Evolutionary conservation across 805 yeast species (phyloP), one percentile per base, ranked within the genome.

Genomic region (Metschnikowia orientalis): DNA sequence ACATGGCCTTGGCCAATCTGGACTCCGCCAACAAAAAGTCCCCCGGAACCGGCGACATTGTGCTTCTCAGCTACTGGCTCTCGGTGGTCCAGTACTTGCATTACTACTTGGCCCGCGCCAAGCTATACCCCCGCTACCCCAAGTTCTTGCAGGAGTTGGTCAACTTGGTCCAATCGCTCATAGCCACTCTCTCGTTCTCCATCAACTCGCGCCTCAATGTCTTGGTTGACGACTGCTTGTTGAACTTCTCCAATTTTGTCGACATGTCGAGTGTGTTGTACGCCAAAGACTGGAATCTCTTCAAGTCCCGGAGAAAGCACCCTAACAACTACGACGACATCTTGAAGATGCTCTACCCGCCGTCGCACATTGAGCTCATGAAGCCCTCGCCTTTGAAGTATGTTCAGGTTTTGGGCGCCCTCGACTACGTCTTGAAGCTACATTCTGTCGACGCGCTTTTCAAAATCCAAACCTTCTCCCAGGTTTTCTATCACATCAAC

Each of bases 371-470:
- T 28, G 82, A 84, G 37, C 81, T 86, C 51, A 78, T 83, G 71
- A 79, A 77, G 52, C 95, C 96, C 3, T 86, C 97, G 0, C 98
- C 98, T 0, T 66, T 89, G 33, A 79, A 77, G 45, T 71, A 89
- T 33, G 77, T 89, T 16, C 95, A 92, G 48, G 81, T 89, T 1
- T 69, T 92, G 38, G 94, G 95, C 18, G 95, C 97, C 0, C 67
- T 94, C 33, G 70, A 87, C 26, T 87, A 89, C 49, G 90, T 92
- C 3, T 67, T 89, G 49, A 87, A 83, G 35, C 60, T 90, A 23
- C 94, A 84, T 55, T 75, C 80, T 43, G 83, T 87, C 6, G 90
- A 84, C 51, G 83, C 87, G 6, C 63, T 85, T 13, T 65, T 86
- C n/a, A 75, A 76, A 35, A 80, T 81, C 41, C 94, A 88, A 57